A percentile compares a stretch with the other conserved stretches of the same genome.
Conservation (phyloP, 2,329 filamentous ascomycete species). For the Drechmeria coniospora region DNA sequence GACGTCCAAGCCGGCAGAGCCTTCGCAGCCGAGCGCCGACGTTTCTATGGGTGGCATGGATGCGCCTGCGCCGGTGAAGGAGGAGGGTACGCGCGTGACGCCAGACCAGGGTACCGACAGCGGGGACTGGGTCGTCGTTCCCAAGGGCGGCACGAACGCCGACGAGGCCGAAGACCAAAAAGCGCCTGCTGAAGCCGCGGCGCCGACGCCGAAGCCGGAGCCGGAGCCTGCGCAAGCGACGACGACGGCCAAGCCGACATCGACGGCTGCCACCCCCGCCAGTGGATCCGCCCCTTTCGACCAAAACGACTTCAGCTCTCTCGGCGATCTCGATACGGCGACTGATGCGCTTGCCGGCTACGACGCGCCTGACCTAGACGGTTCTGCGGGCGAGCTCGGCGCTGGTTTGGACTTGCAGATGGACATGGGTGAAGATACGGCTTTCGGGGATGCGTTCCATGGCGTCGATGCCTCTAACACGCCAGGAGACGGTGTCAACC, state of each 20-base stretch:
- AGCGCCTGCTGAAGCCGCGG: background rate
- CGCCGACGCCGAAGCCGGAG: slow-evolving; percentile 2
- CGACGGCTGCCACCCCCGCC: slow-evolving; percentile 29
- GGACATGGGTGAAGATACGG: slow-evolving; percentile 64
- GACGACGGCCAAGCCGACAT: slow-evolving; percentile 20
- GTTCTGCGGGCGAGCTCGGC: slow-evolving; percentile 28
- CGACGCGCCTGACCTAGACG: slow-evolving; percentile 38
- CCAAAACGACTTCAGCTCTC: slow-evolving; percentile 45
- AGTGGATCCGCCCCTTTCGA: slow-evolving; percentile 30
- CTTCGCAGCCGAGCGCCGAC: slow-evolving; percentile 14
- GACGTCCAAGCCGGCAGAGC: too few relatives aligned
- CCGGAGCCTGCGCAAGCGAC: slow-evolving; percentile 5
- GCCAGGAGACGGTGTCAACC: slow-evolving; percentile 17
- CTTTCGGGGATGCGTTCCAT: slow-evolving; percentile 74
- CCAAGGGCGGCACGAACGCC: slow-evolving; percentile 39
- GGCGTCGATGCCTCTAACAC: slow-evolving; percentile 31
- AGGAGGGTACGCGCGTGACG: slow-evolving; percentile 20
- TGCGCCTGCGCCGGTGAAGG: slow-evolving; percentile 15
- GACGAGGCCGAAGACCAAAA: slow-evolving; percentile 13
- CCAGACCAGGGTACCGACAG: slow-evolving; percentile 34
- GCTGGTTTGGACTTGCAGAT: slow-evolving; percentile 45
- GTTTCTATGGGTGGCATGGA: slow-evolving; percentile 39
- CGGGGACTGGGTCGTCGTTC: slow-evolving; percentile 64
- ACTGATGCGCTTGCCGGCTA: slow-evolving; percentile 57
- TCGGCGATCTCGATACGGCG: slow-evolving; percentile 53